Percentiles rank a stretch among this genome's conserved stretches.
Conservation (phyloP, 2,329 filamentous ascomycete genomes). For the Chaetomiaceae sp. region DNA sequence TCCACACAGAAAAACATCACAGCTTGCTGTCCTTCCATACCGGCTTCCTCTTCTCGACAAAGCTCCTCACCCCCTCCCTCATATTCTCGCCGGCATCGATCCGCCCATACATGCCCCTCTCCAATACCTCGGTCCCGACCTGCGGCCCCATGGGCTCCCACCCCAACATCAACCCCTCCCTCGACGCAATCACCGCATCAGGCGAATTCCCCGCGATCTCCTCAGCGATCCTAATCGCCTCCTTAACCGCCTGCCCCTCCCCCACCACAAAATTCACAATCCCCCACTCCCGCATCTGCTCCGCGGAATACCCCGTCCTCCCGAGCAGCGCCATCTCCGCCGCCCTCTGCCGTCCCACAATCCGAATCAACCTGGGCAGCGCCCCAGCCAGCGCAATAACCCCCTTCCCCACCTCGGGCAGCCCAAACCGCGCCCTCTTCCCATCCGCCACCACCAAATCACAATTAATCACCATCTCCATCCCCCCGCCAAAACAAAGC, state of each 20-base stretch:
- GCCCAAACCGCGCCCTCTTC: constrained; percentile 53
- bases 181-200: constrained; percentile 67
- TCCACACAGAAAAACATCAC: constrained; percentile 29
- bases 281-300: constrained; percentile 60
- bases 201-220: constrained; percentile 64
- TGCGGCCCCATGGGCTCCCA: constrained; percentile 67
- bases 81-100: constrained; percentile 68
- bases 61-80: constrained; percentile 68
- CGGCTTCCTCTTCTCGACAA: constrained; percentile 70
- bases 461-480: constrained; percentile 70
- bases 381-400: constrained; percentile 68
- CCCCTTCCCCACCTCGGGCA: constrained; percentile 68
- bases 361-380: constrained; percentile 60
- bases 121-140: constrained; percentile 55
- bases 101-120: constrained; percentile 52
- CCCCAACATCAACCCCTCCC: constrained; percentile 65
- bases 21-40: constrained; percentile 62
- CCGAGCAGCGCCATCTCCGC: constrained; percentile 68
- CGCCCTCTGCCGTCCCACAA: constrained; percentile 63
- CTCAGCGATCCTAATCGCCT: constrained; percentile 58
- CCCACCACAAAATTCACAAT: constrained; percentile 63
- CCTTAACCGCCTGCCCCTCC: constrained; percentile 44
- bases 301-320: constrained; percentile 48
- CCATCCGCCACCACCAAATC: constrained; percentile 63
- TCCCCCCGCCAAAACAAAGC: constrained; percentile 67